Evolutionary conservation across 108 stramenopile genomes (phyloP).

Genomic region (Fragilariopsis cylindrus): DNA sequence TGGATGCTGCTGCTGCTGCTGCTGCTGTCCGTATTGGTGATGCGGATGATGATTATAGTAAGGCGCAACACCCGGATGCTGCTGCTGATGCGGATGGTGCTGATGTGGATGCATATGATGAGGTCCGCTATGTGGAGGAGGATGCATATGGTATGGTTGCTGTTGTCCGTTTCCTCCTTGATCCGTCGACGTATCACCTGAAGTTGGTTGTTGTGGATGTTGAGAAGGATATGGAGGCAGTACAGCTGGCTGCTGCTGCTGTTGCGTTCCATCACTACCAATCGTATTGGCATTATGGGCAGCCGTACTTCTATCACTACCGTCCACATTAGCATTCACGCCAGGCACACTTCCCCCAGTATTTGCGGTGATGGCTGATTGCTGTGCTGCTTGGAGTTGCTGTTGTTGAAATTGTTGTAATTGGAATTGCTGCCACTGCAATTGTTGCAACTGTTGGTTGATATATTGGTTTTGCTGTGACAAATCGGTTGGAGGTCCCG

Average conservation of each 20-base stretch:
- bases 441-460: constrained; percentile 45
- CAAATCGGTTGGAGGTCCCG: constrained; percentile 4
- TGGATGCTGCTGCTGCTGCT: background rate
- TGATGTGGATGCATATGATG: constrained; percentile 4
- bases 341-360: background rate
- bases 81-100: background rate
- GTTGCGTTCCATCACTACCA: background rate
- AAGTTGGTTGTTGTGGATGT: background rate
- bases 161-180: background rate
- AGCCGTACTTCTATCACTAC: background rate
- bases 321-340: background rate
- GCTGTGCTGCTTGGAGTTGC: constrained; percentile 8
- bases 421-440: constrained; percentile 53
- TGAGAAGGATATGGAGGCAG: constrained; percentile 2
- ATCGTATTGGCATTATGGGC: background rate
- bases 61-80: background rate
- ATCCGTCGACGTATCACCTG: background rate
- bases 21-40: constrained; percentile 11
- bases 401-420: constrained; percentile 49
- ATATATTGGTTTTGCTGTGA: constrained; percentile 43
- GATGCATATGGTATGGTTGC: background rate
- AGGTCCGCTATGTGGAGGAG: background rate
- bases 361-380: background rate
- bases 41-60: background rate
- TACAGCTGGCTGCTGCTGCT: constrained; percentile 1